Evolutionary conservation across 257 asterid species (phyloP), one percentile per base, ranked within the genome.

Genomic region (Gynochthodes officinalis): DNA sequence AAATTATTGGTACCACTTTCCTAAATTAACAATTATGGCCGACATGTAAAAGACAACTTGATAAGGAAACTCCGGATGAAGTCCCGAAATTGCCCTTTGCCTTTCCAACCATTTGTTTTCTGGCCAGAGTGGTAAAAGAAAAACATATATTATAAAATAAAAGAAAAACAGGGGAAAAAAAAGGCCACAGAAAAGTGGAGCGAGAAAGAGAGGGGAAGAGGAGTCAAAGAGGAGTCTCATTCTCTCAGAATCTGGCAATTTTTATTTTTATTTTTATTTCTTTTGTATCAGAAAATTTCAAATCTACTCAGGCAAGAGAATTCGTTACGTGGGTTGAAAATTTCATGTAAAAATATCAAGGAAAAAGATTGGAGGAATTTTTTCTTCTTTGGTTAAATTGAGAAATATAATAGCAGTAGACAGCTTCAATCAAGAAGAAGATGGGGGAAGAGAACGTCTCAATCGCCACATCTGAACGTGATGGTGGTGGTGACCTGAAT

Each of bases 371-470:
- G 5, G n/a, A 32, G 57, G 46, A 55, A 37, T 42, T 75, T 59
- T 40, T 44, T n/a, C n/a, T n/a, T n/a, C n/a, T n/a, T n/a, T n/a
- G n/a, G n/a, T n/a, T n/a, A n/a, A n/a, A n/a, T 54, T 33, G 50
- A 55, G 46, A 32, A 61, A 42, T 40, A 64, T 28, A 49, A 57
- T 32, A 68, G 48, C 52, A 4, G 54, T 39, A 50, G 40, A 78
- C 19, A 54, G 60, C 21, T 61, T 18, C 52, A 27, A 66, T 65
- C 72, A 19, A 70, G 62, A 40, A 50, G 48, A 37, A 64, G 62
- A 84, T 84, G 88, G 84, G 80, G 32, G 80, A 67, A 71, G 85
- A 69, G 21, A 78, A 73, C 62, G 44, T 72, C 61, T 64, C 79
- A 0, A 76, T 74, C 37, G 74, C 80, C 48, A 50, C 57, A 35